A percentile compares a stretch with the other conserved stretches of the same genome.
These are phyloP conservation scores for Fusarium pseudograminearum DNA, from an alignment of 2,329 filamentous ascomycete genomes.

Conservation along the genomic window DNA sequence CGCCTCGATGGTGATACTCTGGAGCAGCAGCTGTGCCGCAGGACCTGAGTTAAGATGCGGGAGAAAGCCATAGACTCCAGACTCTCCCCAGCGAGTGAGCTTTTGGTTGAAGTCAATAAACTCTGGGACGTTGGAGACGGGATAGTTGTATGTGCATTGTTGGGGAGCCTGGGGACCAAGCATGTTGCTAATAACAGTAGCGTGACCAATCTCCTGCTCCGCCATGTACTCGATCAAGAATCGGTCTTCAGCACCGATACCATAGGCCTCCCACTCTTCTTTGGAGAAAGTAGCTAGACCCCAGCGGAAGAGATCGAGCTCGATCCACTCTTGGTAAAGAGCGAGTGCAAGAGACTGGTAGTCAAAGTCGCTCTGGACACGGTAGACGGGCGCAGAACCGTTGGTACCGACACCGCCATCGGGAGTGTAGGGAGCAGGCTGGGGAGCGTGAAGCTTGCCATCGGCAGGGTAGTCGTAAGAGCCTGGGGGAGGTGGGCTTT, in stretches of 20 bases:
- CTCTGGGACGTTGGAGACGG: constrained; percentile 78
- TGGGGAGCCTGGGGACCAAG: constrained; percentile 76
- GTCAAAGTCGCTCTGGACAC: constrained; percentile 84
- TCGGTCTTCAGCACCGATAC: constrained; percentile 76
- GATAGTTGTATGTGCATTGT: constrained; percentile 87
- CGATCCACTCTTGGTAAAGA: constrained; percentile 86
- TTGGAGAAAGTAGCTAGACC: constrained; percentile 76
- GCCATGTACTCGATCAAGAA: constrained; percentile 81
- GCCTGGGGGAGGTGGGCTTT: constrained; percentile 67
- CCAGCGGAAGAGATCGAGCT: constrained; percentile 84
- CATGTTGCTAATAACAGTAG: constrained; percentile 81
- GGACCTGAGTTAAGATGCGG: constrained; percentile 81
- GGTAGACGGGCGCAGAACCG: constrained; percentile 80
- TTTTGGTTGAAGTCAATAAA: constrained; percentile 88
- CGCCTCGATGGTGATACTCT: constrained; percentile 82
- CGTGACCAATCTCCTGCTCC: constrained; percentile 81
- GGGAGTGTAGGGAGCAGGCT: constrained; percentile 79
- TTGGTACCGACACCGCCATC: constrained; percentile 82
- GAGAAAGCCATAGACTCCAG: constrained; percentile 84
- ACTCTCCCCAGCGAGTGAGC: constrained; percentile 83
- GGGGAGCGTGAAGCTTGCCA: constrained; percentile 73
- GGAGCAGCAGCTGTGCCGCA: constrained; percentile 77
- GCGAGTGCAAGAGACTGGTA: constrained; percentile 81
- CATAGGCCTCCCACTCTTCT: constrained; percentile 75
- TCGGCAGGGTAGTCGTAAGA: constrained; percentile 79